Evolutionary conservation across 106 monocot genomes (phyloP).

Genomic region (Phalaenopsis aphrodite): DNA sequence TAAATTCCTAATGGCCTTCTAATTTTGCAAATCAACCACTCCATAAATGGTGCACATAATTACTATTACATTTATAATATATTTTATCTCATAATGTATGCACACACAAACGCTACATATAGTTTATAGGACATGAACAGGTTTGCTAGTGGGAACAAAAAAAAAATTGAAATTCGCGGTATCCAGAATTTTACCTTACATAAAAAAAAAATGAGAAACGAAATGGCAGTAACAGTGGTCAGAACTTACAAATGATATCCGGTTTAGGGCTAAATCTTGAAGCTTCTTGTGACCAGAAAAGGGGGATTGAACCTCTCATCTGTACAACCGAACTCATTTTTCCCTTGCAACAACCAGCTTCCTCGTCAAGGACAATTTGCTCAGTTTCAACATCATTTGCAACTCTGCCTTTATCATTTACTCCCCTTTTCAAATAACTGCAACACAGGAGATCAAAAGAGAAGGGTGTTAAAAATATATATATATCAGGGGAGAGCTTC

Average conservation of each 20-base stretch:
- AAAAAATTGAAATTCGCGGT: not conserved
- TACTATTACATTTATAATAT: not conserved
- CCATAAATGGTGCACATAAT: not conserved
- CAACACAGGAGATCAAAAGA: not conserved
- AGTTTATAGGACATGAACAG: not conserved
- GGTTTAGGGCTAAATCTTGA: conserved; percentile 98
- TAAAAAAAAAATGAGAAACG: not conserved
- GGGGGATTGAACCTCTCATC: conserved; percentile 98
- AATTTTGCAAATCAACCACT: conserved; percentile 1
- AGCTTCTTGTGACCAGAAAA: conserved; percentile 99
- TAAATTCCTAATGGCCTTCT: not conserved
- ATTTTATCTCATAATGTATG: not conserved
- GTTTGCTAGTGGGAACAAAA: not conserved
- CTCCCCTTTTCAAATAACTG: conserved; percentile 97
- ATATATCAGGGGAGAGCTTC: not conserved
- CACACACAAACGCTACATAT: not conserved
- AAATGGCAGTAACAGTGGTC: not conserved
- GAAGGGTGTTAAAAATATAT: not conserved
- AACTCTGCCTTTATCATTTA: conserved; percentile 91
- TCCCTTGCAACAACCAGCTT: conserved; percentile 61
- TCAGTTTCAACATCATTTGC: conserved; percentile 99
- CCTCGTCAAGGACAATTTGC: conserved; percentile 94
- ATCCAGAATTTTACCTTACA: not conserved
- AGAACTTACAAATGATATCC: conserved; percentile 81
- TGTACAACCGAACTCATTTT: conserved; percentile 96